Evolutionary conservation across 495 filamentous ascomycete species (phyloP).

Genomic region (Tuber borchii): DNA sequence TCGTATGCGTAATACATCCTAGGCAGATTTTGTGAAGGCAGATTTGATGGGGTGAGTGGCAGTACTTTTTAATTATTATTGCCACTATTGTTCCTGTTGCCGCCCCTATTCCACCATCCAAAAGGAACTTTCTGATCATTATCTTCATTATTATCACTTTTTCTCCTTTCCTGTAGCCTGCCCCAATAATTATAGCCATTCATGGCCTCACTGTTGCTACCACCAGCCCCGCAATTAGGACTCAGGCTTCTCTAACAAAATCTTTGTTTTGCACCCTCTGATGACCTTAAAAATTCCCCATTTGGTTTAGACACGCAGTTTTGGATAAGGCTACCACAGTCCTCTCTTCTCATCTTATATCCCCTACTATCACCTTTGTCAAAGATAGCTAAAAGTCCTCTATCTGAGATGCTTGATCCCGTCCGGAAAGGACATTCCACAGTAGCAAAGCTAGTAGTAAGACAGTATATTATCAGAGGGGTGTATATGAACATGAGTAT

Average conservation of each 20-base stretch:
- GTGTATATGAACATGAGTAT: background rate
- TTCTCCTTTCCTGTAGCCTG: background rate
- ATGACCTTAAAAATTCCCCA: background rate
- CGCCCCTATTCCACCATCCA: background rate
- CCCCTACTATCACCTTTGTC: background rate
- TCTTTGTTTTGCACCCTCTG: background rate
- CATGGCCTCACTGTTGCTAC: background rate
- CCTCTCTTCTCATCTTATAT: background rate
- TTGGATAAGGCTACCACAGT: background rate
- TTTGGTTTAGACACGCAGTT: background rate
- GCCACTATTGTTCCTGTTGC: background rate
- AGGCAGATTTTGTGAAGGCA: background rate
- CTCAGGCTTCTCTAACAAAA: background rate
- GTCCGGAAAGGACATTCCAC: background rate
- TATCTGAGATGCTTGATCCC: background rate
- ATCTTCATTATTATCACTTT: no score
- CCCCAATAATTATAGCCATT: background rate
- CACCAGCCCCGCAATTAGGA: background rate
- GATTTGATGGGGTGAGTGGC: background rate
- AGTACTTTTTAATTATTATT: background rate
- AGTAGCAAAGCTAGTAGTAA: background rate
- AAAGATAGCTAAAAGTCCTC: background rate
- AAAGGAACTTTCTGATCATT: background rate
- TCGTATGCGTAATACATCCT: no score
- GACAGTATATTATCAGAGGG: background rate